A percentile compares a stretch with the other conserved stretches of the same genome.
Conservation (phyloP, 768 basidiomycete species). For the Lepiota venenata region DNA sequence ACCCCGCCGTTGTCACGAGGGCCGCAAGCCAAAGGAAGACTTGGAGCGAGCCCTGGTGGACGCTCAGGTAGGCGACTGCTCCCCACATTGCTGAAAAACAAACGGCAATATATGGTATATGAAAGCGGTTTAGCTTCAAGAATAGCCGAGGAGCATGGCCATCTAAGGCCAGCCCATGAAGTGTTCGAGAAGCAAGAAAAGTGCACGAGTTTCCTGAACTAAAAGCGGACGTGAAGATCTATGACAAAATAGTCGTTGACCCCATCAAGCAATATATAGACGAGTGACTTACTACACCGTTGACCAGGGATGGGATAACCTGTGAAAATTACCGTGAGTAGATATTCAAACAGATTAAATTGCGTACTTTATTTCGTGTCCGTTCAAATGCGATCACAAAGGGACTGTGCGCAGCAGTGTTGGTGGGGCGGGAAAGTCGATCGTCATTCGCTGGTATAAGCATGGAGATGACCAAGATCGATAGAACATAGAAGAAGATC, state of each 20-base stretch:
- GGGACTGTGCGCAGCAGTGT: constrained; percentile 54
- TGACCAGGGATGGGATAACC: constrained; percentile 38
- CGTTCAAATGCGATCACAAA: constrained; percentile 70
- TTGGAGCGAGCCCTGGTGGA: constrained; percentile 22
- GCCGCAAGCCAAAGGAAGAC: constrained; percentile 26
- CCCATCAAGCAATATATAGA: neutral
- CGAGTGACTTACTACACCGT: constrained; percentile 41
- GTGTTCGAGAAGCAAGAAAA: constrained; percentile 37
- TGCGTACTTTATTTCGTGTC: constrained; percentile 53
- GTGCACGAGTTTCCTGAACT: constrained; percentile 56
- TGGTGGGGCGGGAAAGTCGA: constrained; percentile 20
- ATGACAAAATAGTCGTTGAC: neutral
- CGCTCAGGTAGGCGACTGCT: constrained; percentile 23
- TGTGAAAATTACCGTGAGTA: constrained; percentile 10
- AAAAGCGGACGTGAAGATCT: constrained; percentile 52
- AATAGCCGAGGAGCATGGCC: constrained; percentile 33
- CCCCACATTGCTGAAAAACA: constrained; percentile 23
- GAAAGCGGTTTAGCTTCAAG: constrained; percentile 25
- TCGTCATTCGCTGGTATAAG: constrained; percentile 61
- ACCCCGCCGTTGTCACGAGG: constrained; percentile 28
- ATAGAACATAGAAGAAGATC: constrained; percentile 44
- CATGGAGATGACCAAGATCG: constrained; percentile 62
- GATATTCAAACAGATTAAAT: neutral
- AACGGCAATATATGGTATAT: constrained; percentile 27
- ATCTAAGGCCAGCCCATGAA: constrained; percentile 37